Evolutionary conservation across 352 stramenopile species (phyloP).

Genomic region (Phytophthora megakarya): DNA sequence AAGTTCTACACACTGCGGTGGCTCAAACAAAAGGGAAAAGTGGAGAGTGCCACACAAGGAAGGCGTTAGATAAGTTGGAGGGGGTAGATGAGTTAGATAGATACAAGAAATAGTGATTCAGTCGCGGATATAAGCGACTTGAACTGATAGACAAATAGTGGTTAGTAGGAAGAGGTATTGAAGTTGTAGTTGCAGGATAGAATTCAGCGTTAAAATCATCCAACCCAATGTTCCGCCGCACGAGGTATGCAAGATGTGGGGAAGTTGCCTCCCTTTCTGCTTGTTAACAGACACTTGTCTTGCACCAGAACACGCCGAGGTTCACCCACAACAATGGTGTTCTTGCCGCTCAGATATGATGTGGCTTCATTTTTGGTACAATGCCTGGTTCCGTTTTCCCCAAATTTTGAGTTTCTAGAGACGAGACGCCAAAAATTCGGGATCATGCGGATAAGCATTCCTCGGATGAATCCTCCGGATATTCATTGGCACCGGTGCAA

Average conservation of each 20-base stretch:
- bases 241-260: neutral
- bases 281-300: neutral
- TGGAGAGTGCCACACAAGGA: conserved; percentile 1
- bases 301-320: neutral
- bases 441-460: conserved; percentile 24
- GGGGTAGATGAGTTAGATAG: conserved; percentile 6
- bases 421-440: conserved; percentile 18
- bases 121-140: conserved; percentile 28
- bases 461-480: conserved; percentile 24
- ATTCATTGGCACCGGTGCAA: neutral
- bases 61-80: conserved; percentile 1
- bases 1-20: conserved; percentile 46
- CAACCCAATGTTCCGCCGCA: neutral
- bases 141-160: conserved; percentile 14
- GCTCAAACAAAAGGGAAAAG: conserved; percentile 33
- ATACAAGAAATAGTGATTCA: conserved; percentile 2
- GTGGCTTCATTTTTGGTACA: conserved; percentile 5
- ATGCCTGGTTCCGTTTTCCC: conserved; percentile 13
- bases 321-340: neutral
- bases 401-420: conserved; percentile 23
- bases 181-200: conserved; percentile 5
- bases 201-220: neutral
- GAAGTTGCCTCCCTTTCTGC: conserved; percentile 22
- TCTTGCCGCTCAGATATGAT: neutral
- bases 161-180: neutral